Evolutionary conservation across 176 grass and related monocot species (phyloP), one percentile per base, ranked within the genome.

Genomic region (Luzula sylvatica): DNA sequence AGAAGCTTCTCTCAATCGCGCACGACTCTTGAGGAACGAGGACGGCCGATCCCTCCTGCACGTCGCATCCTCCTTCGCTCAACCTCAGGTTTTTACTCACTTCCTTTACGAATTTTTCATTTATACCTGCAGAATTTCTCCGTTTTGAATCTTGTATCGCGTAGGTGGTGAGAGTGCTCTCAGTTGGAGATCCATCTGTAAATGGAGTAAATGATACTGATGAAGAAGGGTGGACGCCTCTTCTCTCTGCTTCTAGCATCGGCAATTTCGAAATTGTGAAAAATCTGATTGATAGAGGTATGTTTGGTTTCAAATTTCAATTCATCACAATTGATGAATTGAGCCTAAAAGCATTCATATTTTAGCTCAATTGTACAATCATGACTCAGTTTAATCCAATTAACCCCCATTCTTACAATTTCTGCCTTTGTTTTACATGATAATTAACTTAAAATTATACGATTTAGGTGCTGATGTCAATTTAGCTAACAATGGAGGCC

Each of bases 191-290:
- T 30, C 50, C 81, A 0, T 71, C 56, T 24, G 72, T 71, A 7
- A 66, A 55, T 55, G 75, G 67, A 40, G 60, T 98, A 21, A 90
- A 98, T 53, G 65, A 65, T 35, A 77, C 58, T 61, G 92, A 98
- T 46, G 92, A 98, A 30, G 92, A 98, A 26, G 92, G 92, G 28
- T 98, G 92, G 92, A 84, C 65, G 24, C 92, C 92, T 22, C 66
- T 98, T 29, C 92, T 90, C 55, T 86, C 92, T 2, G 81, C 61
- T 18, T 74, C 78, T 0, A 98, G 92, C 65, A 80, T 68, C 1
- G 85, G 92, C 32, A 90, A 90, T 56, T 65, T 63, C 13, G 25
- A 86, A 46, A 80, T 98, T 38, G 3, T 90, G 14, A 27, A 70
- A 19, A 83, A 82, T 66, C 71, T 98, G 65, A 67, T 98, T 15